Evolutionary conservation across 371 early-diverging fungal genomes (phyloP), one percentile per base, ranked within the genome.

Genomic region (Mucor circinelloides): DNA sequence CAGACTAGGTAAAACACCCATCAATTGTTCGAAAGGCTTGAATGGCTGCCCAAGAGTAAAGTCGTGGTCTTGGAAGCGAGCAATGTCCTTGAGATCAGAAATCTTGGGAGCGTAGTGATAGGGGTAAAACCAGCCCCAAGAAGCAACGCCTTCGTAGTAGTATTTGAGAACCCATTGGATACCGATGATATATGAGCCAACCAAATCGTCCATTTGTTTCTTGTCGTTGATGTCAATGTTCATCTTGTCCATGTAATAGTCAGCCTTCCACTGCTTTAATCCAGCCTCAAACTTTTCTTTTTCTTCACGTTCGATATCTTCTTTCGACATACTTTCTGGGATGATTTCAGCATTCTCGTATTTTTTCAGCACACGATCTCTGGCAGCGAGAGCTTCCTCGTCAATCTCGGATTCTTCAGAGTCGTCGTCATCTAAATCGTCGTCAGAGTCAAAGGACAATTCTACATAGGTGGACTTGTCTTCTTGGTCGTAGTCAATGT

Each of bases 41-140:
- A 99, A 96, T 1, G 99, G 99, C 36, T 75, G 71, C n/a, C 96
- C 95, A 12, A 88, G 78, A 25, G 90, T 89, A 70, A 98, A 97
- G n/a, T 76, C 72, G 30, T 72, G 57, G 17, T 88, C 72, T 64
- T 84, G 72, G 77, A 89, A 90, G 19, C 85, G 77, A 4, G 64
- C 74, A 67, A 94, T 68, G 57, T 91, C 73, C 3, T 74, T 80
- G 7, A 90, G 58, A 72, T 90, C 90, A 30, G 93, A 89, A 52
- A 99, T 94, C 79, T 97, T 96, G 36, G 99, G 99, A 6, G 99
- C 94, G 80, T 99, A 99, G 75, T 99, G 98, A 80, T 93, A 96
- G 4, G 99, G 98, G 73, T 94, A 99, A 85, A 93, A 99, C 97
- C 97, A 99, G 15, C 91, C 93, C 99, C 99, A 99, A 2, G 95